Conservation (phyloP, 495 filamentous ascomycete species). For the Arthonia radiata region DNA sequence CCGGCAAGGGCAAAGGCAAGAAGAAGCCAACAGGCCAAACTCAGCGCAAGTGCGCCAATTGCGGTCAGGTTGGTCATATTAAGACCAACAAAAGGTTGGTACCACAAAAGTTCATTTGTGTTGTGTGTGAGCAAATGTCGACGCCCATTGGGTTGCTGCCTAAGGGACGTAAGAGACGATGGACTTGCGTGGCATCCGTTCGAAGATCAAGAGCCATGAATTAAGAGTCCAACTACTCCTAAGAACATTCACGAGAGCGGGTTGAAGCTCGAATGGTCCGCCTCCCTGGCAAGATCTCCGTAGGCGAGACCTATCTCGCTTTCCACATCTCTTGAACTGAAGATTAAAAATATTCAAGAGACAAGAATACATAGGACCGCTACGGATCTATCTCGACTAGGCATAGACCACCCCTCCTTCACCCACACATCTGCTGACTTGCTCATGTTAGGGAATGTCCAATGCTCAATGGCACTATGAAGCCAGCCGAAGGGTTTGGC, state of each 20-base stretch:
- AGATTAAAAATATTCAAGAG: neutral
- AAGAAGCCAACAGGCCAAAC: constrained; percentile 28
- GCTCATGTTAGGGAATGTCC: constrained; percentile 52
- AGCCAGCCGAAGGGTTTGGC: constrained; percentile 29
- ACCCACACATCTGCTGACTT: constrained; percentile 2
- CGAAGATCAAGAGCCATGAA: neutral
- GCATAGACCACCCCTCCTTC: neutral
- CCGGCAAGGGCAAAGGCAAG: constrained; percentile 8
- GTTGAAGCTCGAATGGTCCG: no score
- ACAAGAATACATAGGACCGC: neutral
- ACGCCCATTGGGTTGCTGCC: neutral
- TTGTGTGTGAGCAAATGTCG: neutral
- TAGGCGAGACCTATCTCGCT: neutral
- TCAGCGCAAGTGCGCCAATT: constrained; percentile 88
- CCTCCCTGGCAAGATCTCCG: no score
- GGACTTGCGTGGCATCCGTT: neutral
- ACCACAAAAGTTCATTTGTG: neutral
- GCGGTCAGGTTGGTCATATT: constrained; percentile 86
- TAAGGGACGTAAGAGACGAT: no score
- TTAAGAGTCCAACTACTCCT: neutral
- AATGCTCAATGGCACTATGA: constrained; percentile 66
- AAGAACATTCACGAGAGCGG: no score
- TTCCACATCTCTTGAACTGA: neutral
- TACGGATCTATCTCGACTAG: neutral
- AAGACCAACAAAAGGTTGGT: constrained; percentile 93